Percentiles rank a stretch among this genome's conserved stretches.
These are phyloP conservation scores for Pestalotiopsis sp. DNA, from an alignment of 2,329 filamentous ascomycete genomes.

Conservation along the genomic window DNA sequence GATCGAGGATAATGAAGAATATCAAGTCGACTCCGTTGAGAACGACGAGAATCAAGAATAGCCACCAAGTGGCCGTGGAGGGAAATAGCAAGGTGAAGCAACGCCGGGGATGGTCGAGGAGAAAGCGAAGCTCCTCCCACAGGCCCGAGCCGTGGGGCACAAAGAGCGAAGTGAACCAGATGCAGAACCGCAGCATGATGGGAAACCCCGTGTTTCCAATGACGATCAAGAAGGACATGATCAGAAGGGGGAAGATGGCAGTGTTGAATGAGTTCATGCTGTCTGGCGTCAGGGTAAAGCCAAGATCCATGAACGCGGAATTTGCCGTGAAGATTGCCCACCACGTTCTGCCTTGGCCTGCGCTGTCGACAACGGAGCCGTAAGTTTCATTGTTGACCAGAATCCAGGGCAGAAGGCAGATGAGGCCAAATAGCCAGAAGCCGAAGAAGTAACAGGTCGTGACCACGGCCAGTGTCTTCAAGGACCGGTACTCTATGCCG, in stretches of 20 bases:
- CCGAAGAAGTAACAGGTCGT: slow-evolving; percentile 80
- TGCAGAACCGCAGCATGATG: slow-evolving; percentile 89
- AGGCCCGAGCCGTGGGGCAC: slow-evolving; percentile 68
- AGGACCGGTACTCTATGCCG: slow-evolving; percentile 91
- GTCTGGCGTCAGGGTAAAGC: slow-evolving; percentile 87
- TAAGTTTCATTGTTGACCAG: slow-evolving; percentile 62
- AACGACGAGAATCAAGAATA: slow-evolving; percentile 82
- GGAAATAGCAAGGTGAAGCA: slow-evolving; percentile 97
- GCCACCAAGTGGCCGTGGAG: slow-evolving; percentile 89
- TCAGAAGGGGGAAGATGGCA: slow-evolving; percentile 74
- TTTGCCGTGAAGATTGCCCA: slow-evolving; percentile 91
- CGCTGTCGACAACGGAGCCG: slow-evolving; percentile 63
- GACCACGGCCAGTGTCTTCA: slow-evolving; percentile 83
- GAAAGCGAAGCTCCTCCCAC: slow-evolving; percentile 88
- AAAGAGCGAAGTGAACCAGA: slow-evolving; percentile 77
- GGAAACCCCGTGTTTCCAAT: slow-evolving; percentile 96
- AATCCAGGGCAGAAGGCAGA: slow-evolving; percentile 83
- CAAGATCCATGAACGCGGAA: slow-evolving; percentile 93
- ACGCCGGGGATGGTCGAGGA: slow-evolving; percentile 91
- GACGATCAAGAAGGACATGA: slow-evolving; percentile 85
- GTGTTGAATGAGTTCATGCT: slow-evolving; percentile 90
- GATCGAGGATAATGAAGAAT: slow-evolving; percentile 90
- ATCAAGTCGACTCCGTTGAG: slow-evolving; percentile 86
- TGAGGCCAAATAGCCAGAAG: slow-evolving; percentile 77
- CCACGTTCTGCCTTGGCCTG: slow-evolving; percentile 73